phyloP scores from a whole-genome alignment of 306 rosid genomes.

The Castanea mollissima region DNA sequence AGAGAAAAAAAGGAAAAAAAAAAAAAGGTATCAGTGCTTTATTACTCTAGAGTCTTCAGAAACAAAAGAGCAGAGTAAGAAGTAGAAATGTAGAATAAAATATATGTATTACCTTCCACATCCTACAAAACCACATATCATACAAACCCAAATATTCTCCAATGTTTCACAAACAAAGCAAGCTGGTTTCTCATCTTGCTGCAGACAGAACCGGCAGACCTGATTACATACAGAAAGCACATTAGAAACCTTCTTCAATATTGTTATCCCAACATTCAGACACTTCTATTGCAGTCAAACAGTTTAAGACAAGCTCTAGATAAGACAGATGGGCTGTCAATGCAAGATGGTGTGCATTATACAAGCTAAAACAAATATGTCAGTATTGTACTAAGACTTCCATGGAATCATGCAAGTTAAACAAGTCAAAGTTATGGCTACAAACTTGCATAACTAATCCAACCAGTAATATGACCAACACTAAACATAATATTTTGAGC shows the following conservation, averaged over 20 bases:
- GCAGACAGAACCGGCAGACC: slow-evolving; percentile 90
- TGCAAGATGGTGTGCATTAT: background rate
- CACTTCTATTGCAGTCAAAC: slow-evolving; percentile 1
- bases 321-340: slow-evolving; percentile 8
- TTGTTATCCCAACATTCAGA: slow-evolving; percentile 13
- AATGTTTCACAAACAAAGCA: slow-evolving; percentile 78
- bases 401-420: background rate
- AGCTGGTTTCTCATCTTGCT: slow-evolving; percentile 74
- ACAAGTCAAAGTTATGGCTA: background rate
- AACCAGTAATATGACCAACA: background rate
- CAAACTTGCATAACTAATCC: background rate
- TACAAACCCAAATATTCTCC: slow-evolving; percentile 83
- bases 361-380: background rate
- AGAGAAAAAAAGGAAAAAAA: background rate
- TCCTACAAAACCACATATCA: slow-evolving; percentile 92
- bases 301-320: background rate
- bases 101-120: slow-evolving; percentile 76
- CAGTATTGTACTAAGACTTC: background rate
- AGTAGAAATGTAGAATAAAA: slow-evolving; percentile 20
- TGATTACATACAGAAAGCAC: slow-evolving; percentile 38
- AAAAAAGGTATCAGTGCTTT: background rate
- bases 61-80: slow-evolving; percentile 22
- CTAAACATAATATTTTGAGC: background rate
- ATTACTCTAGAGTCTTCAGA: background rate
- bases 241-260: slow-evolving; percentile 22